Percentiles rank a stretch among this genome's conserved stretches.
Evolutionary conservation across 768 basidiomycete species (phyloP).

Genomic region (Termitomyces bulborhizus): DNA sequence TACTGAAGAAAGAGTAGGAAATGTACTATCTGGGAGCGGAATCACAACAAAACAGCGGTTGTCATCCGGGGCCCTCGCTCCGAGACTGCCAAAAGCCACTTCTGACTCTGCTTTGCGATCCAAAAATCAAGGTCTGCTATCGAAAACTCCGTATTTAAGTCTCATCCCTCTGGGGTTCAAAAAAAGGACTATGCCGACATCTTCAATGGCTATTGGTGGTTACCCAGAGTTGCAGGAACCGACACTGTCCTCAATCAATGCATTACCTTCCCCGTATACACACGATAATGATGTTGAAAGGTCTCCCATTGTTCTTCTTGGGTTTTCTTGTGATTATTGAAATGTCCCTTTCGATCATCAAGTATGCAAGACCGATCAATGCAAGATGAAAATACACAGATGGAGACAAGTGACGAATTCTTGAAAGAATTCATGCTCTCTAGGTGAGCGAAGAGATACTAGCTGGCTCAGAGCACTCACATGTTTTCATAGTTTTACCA

Average conservation of each 20-base stretch:
- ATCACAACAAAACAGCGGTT: conserved; percentile 49
- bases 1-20: conserved; percentile 8
- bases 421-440: background rate
- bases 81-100: conserved; percentile 16
- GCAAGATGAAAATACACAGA: background rate
- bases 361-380: background rate
- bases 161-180: conserved; percentile 32
- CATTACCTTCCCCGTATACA: background rate
- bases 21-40: conserved; percentile 21
- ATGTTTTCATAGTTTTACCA: background rate
- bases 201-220: background rate
- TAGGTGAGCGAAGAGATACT: background rate
- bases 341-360: background rate
- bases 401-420: background rate
- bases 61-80: conserved; percentile 28
- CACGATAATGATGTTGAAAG: background rate
- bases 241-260: background rate
- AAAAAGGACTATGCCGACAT: conserved; percentile 22
- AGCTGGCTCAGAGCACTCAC: background rate
- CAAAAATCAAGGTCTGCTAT: conserved; percentile 4
- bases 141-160: background rate
- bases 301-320: background rate
- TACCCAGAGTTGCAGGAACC: background rate
- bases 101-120: background rate
- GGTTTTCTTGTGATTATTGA: background rate